Evolutionary conservation across 345 rosid species (phyloP), one percentile per base, ranked within the genome.

Genomic region (Viola odorata): DNA sequence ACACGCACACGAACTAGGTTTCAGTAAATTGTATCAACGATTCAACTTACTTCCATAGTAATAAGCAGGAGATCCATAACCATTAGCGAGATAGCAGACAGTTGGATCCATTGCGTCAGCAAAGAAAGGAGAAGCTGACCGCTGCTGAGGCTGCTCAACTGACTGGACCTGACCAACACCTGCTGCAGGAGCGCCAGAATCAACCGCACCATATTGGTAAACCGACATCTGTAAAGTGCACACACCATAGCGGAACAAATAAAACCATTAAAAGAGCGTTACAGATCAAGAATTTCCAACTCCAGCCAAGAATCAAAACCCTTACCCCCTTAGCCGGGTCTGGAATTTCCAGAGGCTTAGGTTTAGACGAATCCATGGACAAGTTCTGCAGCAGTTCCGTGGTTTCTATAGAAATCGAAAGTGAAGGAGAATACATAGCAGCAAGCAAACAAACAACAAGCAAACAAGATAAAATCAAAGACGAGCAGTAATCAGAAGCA

Each of bases 301-400:
- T 16, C 37, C 40, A 36, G 3, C 6, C 36, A 49, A 8, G 36
- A 36, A 45, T 48, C 5, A 47, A n/a, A 14, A 41, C 23, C 44
- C 8, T n/a, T 13, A 88, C 96, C 88, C 86, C 88, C 69, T 88
- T 91, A 51, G 77, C 80, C 1, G 85, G 86, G 73, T 87, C 91
- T 13, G 97, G 81, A 45, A 86, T 76, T 62, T 88, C 96, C 40
- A 83, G 57, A 41, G 81, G 57, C 69, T 91, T 88, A 1, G 32
- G 32, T 23, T 83, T 57, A 74, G 81, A 89, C 7, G 94, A 69
- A 50, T 86, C 96, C 68, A 88, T 42, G 3, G 94, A 61, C 36
- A 91, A 82, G 36, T 81, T 88, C 86, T 88, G 91, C 79, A 91
- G 70, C 78, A 91, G 77, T 64, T 84, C 91, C 55, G 97, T 70